Percentiles rank a stretch among this genome's conserved stretches.
Conservation (phyloP, 139 green algal genomes). For the Chlorella sorokiniana region DNA sequence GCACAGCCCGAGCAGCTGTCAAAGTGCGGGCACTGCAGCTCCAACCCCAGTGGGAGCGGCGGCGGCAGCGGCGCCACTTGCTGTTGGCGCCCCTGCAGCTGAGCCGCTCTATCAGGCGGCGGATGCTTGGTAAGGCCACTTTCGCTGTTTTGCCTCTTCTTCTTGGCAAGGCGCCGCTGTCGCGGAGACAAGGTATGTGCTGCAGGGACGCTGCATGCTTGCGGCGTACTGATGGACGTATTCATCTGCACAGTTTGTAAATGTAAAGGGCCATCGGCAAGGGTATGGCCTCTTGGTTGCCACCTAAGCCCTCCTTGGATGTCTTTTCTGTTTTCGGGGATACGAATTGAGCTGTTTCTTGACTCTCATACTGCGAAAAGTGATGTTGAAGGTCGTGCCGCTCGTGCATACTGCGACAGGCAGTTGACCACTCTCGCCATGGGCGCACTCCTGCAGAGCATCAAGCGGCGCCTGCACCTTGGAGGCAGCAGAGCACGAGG, state of each 20-base stretch:
- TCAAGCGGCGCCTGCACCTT: constrained; percentile 10
- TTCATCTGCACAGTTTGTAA: neutral
- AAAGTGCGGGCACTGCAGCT: constrained; percentile 64
- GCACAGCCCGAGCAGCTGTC: constrained; percentile 58
- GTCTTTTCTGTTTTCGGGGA: too few species aligned
- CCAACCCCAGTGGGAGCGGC: neutral
- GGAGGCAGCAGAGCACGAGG: neutral
- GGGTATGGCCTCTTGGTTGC: too few species aligned
- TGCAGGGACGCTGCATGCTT: neutral
- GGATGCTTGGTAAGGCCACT: neutral
- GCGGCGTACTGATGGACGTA: neutral
- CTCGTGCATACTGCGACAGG: too few species aligned
- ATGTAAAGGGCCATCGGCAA: neutral
- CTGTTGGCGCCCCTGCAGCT: neutral
- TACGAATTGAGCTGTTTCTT: too few species aligned
- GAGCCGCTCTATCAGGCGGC: neutral
- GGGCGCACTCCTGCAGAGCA: neutral
- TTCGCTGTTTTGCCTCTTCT: neutral
- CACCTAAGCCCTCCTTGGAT: too few species aligned
- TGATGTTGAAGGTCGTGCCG: too few species aligned
- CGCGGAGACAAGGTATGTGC: neutral
- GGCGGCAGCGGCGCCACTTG: neutral
- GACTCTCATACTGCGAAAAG: too few species aligned
- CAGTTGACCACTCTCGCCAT: neutral
- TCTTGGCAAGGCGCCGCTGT: neutral